Percentiles rank a stretch among this genome's conserved stretches.
phyloP scores from a whole-genome alignment of 441 rosid genomes.

The Isatis lusitanica region DNA sequence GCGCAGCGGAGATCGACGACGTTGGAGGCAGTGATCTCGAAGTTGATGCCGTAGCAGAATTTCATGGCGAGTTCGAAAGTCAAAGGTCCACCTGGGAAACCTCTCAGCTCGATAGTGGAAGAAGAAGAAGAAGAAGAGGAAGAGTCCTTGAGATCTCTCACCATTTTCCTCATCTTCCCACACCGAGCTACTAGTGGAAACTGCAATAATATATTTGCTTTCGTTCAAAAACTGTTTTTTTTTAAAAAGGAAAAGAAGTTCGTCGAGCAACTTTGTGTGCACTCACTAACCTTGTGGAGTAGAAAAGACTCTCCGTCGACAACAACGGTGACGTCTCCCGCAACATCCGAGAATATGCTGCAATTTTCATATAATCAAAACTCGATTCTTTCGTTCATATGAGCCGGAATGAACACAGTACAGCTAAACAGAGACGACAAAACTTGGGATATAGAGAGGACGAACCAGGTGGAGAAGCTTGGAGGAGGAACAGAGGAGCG shows the following conservation, averaged over 20 bases:
- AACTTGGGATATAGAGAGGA: slow-evolving; percentile 2
- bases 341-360: slow-evolving; percentile 87
- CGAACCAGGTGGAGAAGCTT: slow-evolving; percentile 62
- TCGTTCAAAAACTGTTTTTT: background rate
- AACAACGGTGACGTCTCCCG: slow-evolving; percentile 75
- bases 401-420: background rate
- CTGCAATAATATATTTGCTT: slow-evolving; percentile 35
- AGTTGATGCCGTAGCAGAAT: slow-evolving; percentile 85
- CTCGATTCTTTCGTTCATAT: background rate
- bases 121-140: slow-evolving; percentile 2
- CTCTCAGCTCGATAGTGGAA: slow-evolving; percentile 57
- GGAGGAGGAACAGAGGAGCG: slow-evolving; percentile 48
- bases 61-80: slow-evolving; percentile 84
- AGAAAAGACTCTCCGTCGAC: slow-evolving; percentile 80
- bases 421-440: background rate
- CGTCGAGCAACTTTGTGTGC: background rate
- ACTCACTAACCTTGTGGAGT: slow-evolving; percentile 69
- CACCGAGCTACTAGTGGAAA: slow-evolving; percentile 87
- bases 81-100: slow-evolving; percentile 72
- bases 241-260: background rate
- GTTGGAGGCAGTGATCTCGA: slow-evolving; percentile 72
- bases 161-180: slow-evolving; percentile 75
- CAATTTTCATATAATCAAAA: background rate
- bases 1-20: slow-evolving; percentile 67
- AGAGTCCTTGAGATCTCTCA: slow-evolving; percentile 57